Evolutionary conservation across 1,284 basidiomycete species (phyloP), one percentile per base, ranked within the genome.

Genomic region (Trichosporon sp.): DNA sequence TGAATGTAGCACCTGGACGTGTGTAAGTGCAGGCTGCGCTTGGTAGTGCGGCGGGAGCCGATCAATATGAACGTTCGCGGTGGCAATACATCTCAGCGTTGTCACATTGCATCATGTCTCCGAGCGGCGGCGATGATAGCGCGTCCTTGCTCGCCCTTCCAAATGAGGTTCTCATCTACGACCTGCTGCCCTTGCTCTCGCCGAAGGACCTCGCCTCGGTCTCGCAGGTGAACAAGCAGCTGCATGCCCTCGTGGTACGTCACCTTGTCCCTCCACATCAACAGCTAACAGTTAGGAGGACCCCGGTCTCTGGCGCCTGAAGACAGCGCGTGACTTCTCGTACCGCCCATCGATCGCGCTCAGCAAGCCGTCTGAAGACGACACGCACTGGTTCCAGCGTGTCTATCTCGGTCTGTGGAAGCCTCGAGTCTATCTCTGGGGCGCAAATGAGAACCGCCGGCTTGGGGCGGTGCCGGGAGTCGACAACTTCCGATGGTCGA

Each of bases 351-450:
- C 69, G 14, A 68, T 73, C 11, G 70, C 65, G 19, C 71, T 71
- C 36, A 56, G 63, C 63, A 61, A 60, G 9, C 59, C 59, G 14
- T 19, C 21, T n/a, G 56, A 57, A 19, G 57, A 59, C 16, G 59
- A 59, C 19, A 65, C 65, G 21, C 69, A 81, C 57, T 91, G 90
- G 58, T 92, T 87, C 86, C 88, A 88, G 78, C 85, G 87, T 69
- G 86, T 94, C 34, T 94, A 92, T 80, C 83, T 83, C 58, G 87
- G 90, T 3, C 77, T 94, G 54, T 79, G 76, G 32, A 75, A 71
- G 76, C 86, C 84, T 66, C 85, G 79, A 72, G 82, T 88, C 1
- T 92, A 86, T 73, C 87, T 91, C 19, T 94, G 91, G 91, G 91
- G 91, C 86, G 90, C 77, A 73, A 83, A 84, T 8, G 49, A 31